phyloP scores from a whole-genome alignment of 345 rosid species.

The Acer saccharum region DNA sequence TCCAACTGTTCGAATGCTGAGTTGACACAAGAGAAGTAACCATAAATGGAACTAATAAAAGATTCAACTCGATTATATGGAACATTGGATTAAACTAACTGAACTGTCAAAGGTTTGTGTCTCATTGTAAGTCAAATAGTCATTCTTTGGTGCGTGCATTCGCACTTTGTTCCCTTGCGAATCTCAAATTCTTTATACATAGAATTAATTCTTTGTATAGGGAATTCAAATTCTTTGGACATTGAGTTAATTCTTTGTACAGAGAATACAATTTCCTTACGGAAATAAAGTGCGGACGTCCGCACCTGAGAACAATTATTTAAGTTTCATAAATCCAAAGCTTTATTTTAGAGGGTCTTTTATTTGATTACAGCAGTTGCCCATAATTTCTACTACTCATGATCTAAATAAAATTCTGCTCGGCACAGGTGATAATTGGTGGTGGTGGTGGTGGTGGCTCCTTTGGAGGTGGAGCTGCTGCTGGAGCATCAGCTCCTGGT shows the following conservation, averaged over 20 bases:
- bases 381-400: too few species aligned
- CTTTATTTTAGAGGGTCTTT: background rate
- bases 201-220: background rate
- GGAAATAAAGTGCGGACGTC: background rate
- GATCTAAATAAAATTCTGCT: background rate
- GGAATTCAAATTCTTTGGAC: background rate
- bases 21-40: too few species aligned
- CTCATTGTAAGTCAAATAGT: background rate
- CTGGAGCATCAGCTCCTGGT: constrained; percentile 29
- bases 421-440: constrained; percentile 50
- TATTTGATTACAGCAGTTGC: background rate
- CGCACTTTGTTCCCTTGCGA: background rate
- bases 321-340: background rate
- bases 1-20: background rate
- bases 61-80: background rate
- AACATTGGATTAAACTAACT: background rate
- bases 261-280: background rate
- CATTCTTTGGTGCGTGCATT: background rate
- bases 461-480: constrained; percentile 45
- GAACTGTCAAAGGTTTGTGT: background rate
- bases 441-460: constrained; percentile 55
- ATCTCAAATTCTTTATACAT: background rate
- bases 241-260: background rate
- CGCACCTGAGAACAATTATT: background rate
- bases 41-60: too few species aligned